A percentile compares a stretch with the other conserved stretches of the same genome.
Evolutionary conservation across 2,329 filamentous ascomycete genomes (phyloP).

Genomic region (Calonectria multiphialidica): DNA sequence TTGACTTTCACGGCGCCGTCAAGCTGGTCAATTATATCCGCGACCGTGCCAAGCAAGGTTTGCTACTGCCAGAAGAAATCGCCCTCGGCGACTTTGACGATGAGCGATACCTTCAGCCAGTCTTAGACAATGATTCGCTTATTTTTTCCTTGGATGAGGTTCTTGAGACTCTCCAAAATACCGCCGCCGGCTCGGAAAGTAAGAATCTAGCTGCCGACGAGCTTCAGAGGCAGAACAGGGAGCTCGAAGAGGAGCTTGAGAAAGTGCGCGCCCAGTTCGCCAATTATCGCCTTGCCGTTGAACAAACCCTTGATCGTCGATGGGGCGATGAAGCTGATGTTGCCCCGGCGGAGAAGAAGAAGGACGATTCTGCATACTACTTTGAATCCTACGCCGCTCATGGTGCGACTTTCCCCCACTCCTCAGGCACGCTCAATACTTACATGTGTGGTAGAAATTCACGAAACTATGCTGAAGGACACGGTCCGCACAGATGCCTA

Average conservation of each 20-base stretch:
- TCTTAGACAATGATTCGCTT: slow-evolving; percentile 89
- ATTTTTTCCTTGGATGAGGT: slow-evolving; percentile 87
- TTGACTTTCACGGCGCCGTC: slow-evolving; percentile 81
- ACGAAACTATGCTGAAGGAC: slow-evolving; percentile 97
- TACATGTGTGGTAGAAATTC: slow-evolving; percentile 73
- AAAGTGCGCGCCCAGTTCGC: slow-evolving; percentile 71
- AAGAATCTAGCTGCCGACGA: slow-evolving; percentile 46
- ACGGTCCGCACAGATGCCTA: slow-evolving; percentile 90
- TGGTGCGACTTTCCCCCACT: slow-evolving; percentile 59
- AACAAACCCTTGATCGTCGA: slow-evolving; percentile 75
- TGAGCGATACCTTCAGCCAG: slow-evolving; percentile 85
- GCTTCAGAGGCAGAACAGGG: slow-evolving; percentile 61
- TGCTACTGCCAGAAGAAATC: slow-evolving; percentile 67
- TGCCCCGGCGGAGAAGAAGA: slow-evolving; percentile 46
- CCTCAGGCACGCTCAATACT: not conserved
- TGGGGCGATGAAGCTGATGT: slow-evolving; percentile 68
- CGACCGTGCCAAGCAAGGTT: slow-evolving; percentile 57
- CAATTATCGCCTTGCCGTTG: slow-evolving; percentile 74
- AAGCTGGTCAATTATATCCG: slow-evolving; percentile 81
- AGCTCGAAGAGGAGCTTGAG: slow-evolving; percentile 72
- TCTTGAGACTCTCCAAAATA: slow-evolving; percentile 58
- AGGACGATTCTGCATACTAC: slow-evolving; percentile 58
- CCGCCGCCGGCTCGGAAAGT: slow-evolving; percentile 57
- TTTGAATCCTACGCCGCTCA: slow-evolving; percentile 73
- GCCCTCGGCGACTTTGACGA: slow-evolving; percentile 75